These are phyloP conservation scores for Agrocybe chaxingu DNA, from an alignment of 768 basidiomycete genomes.

Conservation along the genomic window DNA sequence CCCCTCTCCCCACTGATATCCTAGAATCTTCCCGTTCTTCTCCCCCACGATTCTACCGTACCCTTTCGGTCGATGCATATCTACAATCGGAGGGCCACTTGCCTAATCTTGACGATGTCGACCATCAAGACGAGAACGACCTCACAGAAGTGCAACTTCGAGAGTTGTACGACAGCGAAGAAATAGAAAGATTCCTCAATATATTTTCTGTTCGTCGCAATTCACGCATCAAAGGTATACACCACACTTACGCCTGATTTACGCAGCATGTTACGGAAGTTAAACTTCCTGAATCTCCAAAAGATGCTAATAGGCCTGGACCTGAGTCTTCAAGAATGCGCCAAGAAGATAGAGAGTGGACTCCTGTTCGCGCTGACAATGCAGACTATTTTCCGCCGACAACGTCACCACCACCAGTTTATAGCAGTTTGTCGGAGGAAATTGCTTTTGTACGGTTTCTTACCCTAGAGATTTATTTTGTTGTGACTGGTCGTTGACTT, in stretches of 20 bases:
- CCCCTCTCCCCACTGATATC: no score
- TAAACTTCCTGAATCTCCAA: slow-evolving; percentile 23
- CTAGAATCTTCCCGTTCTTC: not conserved
- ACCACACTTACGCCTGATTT: not conserved
- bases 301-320: no score
- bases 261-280: slow-evolving; percentile 62
- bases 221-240: not conserved
- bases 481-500: not conserved
- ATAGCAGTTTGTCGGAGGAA: slow-evolving; percentile 20
- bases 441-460: slow-evolving; percentile 22
- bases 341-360: slow-evolving; percentile 14
- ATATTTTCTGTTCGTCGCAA: slow-evolving; percentile 52
- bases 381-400: not conserved
- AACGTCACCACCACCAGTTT: not conserved
- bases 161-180: slow-evolving; percentile 59
- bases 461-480: not conserved
- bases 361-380: not conserved
- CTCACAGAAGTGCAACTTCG: slow-evolving; percentile 53
- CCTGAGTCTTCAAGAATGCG: no score
- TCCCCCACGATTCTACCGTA: not conserved
- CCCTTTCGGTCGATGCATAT: slow-evolving; percentile 8
- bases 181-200: slow-evolving; percentile 56
- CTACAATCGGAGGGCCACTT: slow-evolving; percentile 5
- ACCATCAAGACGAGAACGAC: slow-evolving; percentile 20
- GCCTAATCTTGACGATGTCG: not conserved